phyloP scores from a whole-genome alignment of 2,329 filamentous ascomycete species.

The Cladosporium sp. region DNA sequence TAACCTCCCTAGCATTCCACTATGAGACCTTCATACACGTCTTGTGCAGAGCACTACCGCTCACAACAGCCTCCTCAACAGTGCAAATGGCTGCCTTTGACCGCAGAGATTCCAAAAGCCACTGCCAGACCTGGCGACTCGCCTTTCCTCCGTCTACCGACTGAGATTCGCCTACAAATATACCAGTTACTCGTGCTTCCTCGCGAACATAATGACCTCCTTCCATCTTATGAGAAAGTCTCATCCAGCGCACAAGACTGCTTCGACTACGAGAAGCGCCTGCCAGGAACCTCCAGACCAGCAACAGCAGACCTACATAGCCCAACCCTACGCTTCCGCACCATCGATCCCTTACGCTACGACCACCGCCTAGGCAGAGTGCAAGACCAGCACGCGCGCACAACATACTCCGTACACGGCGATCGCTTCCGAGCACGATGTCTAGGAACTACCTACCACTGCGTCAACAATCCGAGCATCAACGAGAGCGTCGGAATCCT shows the following conservation, averaged over 20 bases:
- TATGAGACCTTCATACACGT: conserved; percentile 21
- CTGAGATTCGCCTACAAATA: conserved; percentile 45
- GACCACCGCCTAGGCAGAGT: conserved; percentile 17
- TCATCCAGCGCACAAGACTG: conserved; percentile 36
- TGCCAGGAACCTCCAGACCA: conserved; percentile 14
- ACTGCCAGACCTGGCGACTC: conserved; percentile 1
- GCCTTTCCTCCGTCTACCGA: conserved; percentile 40
- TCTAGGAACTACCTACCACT: conserved; percentile 52
- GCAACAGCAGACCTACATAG: conserved; percentile 19
- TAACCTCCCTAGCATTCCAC: background rate
- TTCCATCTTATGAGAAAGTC: conserved; percentile 27
- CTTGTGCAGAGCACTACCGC: conserved; percentile 21
- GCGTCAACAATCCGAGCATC: conserved; percentile 37
- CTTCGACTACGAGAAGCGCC: conserved; percentile 36
- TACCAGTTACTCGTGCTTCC: conserved; percentile 42
- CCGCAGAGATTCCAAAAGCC: background rate
- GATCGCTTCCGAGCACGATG: conserved; percentile 40
- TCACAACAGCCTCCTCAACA: conserved; percentile 2
- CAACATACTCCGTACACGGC: conserved; percentile 36
- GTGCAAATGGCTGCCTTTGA: background rate
- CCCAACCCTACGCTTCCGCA: conserved; percentile 39
- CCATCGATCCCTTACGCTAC: conserved; percentile 37
- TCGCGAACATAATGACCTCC: conserved; percentile 23
- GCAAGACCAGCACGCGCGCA: conserved; percentile 29
- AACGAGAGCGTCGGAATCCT: conserved; percentile 31